These are phyloP conservation scores for Leptographium lundbergii DNA, from an alignment of 2,329 filamentous ascomycete species.

Conservation along the genomic window DNA sequence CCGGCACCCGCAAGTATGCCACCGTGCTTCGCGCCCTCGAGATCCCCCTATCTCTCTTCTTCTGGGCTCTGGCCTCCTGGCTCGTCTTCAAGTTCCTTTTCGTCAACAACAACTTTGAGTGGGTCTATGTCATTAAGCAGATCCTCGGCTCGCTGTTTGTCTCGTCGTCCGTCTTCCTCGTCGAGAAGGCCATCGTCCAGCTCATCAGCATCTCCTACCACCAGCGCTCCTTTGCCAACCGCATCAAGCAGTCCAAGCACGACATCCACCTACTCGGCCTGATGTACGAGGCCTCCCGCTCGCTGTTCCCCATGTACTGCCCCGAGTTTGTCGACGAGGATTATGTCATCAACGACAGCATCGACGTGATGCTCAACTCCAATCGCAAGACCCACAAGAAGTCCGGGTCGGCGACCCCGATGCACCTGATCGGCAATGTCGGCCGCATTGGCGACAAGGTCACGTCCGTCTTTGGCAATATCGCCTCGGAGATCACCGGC, in stretches of 20 bases:
- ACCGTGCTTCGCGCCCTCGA: slow-evolving; percentile 51
- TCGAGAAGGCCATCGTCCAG: slow-evolving; percentile 69
- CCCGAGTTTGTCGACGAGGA: slow-evolving; percentile 85
- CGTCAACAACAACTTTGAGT: slow-evolving; percentile 27
- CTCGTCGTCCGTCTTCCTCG: slow-evolving; percentile 57
- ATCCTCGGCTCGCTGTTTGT: slow-evolving; percentile 56
- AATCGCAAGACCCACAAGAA: slow-evolving; percentile 21
- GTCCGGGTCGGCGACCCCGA: slow-evolving; percentile 57
- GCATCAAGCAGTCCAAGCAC: slow-evolving; percentile 82
- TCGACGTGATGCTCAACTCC: slow-evolving; percentile 50
- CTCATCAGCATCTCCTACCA: slow-evolving; percentile 79
- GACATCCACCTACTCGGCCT: slow-evolving; percentile 70
- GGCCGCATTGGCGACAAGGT: slow-evolving; percentile 85
- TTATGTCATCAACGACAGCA: slow-evolving; percentile 76
- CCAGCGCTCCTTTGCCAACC: slow-evolving; percentile 66
- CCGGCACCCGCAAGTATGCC: slow-evolving; percentile 58
- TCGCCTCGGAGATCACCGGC: slow-evolving; percentile 89
- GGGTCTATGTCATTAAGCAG: slow-evolving; percentile 47
- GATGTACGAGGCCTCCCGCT: slow-evolving; percentile 80
- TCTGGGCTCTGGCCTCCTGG: slow-evolving; percentile 52
- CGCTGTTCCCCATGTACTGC: slow-evolving; percentile 86
- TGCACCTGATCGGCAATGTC: slow-evolving; percentile 62
- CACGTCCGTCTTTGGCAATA: slow-evolving; percentile 82
- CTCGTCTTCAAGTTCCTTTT: slow-evolving; percentile 49
- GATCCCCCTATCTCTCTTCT: slow-evolving; percentile 54